A percentile compares a stretch with the other conserved stretches of the same genome.
These are phyloP conservation scores for Neurospora hispaniola DNA, from an alignment of 495 filamentous ascomycete species.

Conservation along the genomic window DNA sequence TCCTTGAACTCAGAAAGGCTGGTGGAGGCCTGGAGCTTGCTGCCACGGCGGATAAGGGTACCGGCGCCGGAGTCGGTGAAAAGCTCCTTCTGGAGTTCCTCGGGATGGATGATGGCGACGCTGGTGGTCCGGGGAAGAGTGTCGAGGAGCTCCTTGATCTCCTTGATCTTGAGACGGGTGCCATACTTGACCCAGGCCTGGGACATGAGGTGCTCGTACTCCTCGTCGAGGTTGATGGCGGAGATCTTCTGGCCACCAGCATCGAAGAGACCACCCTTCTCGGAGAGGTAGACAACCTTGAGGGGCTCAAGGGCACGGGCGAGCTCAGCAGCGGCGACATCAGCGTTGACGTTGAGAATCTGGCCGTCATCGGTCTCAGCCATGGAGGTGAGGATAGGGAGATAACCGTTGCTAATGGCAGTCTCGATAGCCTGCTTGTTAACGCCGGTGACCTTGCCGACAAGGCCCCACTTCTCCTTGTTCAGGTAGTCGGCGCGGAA, in stretches of 20 bases:
- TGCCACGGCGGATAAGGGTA: constrained; percentile 86
- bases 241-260: constrained; percentile 94
- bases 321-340: constrained; percentile 90
- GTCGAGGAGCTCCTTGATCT: constrained; percentile 88
- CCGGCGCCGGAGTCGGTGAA: constrained; percentile 96
- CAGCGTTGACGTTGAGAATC: constrained; percentile 95
- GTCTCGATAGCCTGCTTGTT: constrained; percentile 86
- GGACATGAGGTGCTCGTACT: constrained; percentile 88
- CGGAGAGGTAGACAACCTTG: constrained; percentile 96
- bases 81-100: constrained; percentile 87
- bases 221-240: constrained; percentile 94
- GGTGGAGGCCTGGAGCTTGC: constrained; percentile 71
- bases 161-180: constrained; percentile 94
- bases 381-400: constrained; percentile 95
- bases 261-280: constrained; percentile 95
- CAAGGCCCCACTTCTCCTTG: constrained; percentile 86
- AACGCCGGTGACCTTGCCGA: constrained; percentile 91
- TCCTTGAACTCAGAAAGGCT: constrained; percentile 73
- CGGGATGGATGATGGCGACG: constrained; percentile 95
- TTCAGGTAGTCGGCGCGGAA: constrained; percentile 93
- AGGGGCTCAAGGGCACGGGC: constrained; percentile 82
- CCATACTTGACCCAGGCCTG: constrained; percentile 96
- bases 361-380: constrained; percentile 90
- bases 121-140: constrained; percentile 84
- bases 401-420: constrained; percentile 81